phyloP scores from a whole-genome alignment of 805 yeast species.

The Wickerhamomyces chambardii region DNA sequence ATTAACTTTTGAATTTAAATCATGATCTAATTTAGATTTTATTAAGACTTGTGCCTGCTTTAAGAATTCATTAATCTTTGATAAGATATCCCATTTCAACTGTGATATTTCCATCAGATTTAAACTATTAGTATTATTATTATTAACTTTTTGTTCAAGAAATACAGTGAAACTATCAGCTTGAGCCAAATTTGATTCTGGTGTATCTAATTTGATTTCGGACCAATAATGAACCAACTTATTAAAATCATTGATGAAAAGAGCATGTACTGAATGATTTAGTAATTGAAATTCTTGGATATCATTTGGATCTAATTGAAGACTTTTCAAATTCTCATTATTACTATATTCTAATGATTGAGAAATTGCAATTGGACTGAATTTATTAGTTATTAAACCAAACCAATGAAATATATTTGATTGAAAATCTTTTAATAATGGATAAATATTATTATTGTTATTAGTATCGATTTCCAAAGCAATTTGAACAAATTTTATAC shows the following conservation, averaged over 20 bases:
- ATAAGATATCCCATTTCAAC: slow-evolving; percentile 8
- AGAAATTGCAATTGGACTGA: too few relatives aligned
- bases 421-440: not conserved
- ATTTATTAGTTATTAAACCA: slow-evolving; percentile 1
- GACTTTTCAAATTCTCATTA: slow-evolving; percentile 1
- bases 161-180: slow-evolving; percentile 9
- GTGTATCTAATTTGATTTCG: not conserved
- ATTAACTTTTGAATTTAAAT: slow-evolving; percentile 1
- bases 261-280: slow-evolving; percentile 5
- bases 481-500: slow-evolving; percentile 5
- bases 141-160: not conserved
- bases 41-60: slow-evolving; percentile 12
- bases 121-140: too few relatives aligned
- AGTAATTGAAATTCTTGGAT: slow-evolving; percentile 7
- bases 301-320: slow-evolving; percentile 5
- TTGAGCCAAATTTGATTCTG: slow-evolving; percentile 7
- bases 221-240: slow-evolving; percentile 6
- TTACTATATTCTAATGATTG: too few relatives aligned
- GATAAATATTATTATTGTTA: not conserved
- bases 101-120: slow-evolving; percentile 3
- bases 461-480: slow-evolving; percentile 4
- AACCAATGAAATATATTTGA: too few relatives aligned
- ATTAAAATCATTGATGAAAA: slow-evolving; percentile 2
- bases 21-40: slow-evolving; percentile 5
- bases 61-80: slow-evolving; percentile 5